These are phyloP conservation scores for Dendrocalamus sinicus DNA, from an alignment of 176 grass and related monocot species.

Conservation along the genomic window DNA sequence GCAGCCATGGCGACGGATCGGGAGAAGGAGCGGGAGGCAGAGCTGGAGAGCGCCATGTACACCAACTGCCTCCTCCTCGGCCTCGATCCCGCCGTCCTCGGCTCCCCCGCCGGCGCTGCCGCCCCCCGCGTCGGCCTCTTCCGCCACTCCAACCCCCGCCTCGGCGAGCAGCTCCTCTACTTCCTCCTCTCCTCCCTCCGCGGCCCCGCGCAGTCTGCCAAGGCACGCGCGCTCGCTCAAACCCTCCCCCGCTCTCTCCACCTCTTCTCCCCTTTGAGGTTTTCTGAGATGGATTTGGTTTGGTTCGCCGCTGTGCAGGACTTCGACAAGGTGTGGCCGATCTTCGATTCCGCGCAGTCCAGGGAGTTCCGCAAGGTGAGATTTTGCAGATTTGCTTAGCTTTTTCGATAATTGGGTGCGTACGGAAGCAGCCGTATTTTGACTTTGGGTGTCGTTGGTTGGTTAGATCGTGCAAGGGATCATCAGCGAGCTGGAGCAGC, in stretches of 20 bases:
- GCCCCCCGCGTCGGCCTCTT: slow-evolving; percentile 74
- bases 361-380: slow-evolving; percentile 96
- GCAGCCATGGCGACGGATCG: slow-evolving; percentile 87
- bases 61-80: slow-evolving; percentile 98
- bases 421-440: background rate
- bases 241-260: background rate
- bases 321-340: slow-evolving; percentile 98
- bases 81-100: slow-evolving; percentile 85
- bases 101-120: slow-evolving; percentile 45
- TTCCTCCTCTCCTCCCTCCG: slow-evolving; percentile 95
- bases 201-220: slow-evolving; percentile 85
- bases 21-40: slow-evolving; percentile 98
- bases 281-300: background rate
- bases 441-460: slow-evolving; percentile 20
- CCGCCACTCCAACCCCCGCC: slow-evolving; percentile 93
- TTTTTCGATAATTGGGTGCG: slow-evolving; percentile 5
- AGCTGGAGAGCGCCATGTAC: slow-evolving; percentile 99
- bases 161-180: slow-evolving; percentile 98
- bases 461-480: slow-evolving; percentile 97
- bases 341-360: slow-evolving; percentile 92
- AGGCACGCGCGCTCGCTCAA: slow-evolving; percentile 49
- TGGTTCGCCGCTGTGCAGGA: slow-evolving; percentile 62
- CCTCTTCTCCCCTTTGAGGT: background rate
- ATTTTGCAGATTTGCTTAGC: slow-evolving; percentile 17
- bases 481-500: slow-evolving; percentile 97